Percentiles rank a stretch among this genome's conserved stretches.
Evolutionary conservation across 768 basidiomycete genomes (phyloP).

Genomic region (Lyophyllum shimeji): DNA sequence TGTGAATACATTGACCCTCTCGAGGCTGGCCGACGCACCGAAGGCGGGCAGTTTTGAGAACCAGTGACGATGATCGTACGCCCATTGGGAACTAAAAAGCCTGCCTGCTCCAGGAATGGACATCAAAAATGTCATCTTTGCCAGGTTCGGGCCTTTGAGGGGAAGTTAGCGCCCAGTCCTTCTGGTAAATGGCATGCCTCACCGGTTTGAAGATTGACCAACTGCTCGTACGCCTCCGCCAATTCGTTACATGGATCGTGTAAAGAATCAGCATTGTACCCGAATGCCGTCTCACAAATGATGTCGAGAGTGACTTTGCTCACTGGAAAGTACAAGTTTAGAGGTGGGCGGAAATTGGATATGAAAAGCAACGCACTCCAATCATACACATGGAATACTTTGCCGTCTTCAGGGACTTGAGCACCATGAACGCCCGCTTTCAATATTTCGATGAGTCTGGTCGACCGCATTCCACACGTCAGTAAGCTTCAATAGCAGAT

Average conservation of each 20-base stretch:
- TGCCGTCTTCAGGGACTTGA: constrained; percentile 22
- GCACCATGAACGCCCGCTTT: constrained; percentile 27
- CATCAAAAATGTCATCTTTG: constrained; percentile 33
- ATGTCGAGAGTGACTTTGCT: constrained; percentile 54
- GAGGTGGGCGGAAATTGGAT: not conserved
- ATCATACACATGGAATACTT: constrained; percentile 38
- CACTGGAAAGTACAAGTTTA: constrained; percentile 26
- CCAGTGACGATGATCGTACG: constrained; percentile 34
- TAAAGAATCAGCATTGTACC: constrained; percentile 44
- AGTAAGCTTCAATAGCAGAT: not conserved
- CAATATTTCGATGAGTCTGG: constrained; percentile 35
- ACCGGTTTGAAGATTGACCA: constrained; percentile 42
- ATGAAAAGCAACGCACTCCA: constrained; percentile 36
- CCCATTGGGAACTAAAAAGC: constrained; percentile 33
- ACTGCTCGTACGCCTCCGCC: constrained; percentile 43
- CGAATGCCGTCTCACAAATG: constrained; percentile 50
- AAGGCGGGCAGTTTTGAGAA: constrained; percentile 18
- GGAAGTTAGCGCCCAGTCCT: not conserved
- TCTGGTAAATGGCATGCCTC: not conserved
- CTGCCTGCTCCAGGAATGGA: constrained; percentile 33
- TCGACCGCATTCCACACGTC: not conserved
- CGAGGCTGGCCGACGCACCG: constrained; percentile 2
- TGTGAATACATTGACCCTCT: not conserved
- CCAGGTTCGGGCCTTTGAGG: constrained; percentile 28
- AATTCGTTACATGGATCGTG: constrained; percentile 47